Conservation (phyloP, 441 rosid species). For the Adansonia grandidieri region DNA sequence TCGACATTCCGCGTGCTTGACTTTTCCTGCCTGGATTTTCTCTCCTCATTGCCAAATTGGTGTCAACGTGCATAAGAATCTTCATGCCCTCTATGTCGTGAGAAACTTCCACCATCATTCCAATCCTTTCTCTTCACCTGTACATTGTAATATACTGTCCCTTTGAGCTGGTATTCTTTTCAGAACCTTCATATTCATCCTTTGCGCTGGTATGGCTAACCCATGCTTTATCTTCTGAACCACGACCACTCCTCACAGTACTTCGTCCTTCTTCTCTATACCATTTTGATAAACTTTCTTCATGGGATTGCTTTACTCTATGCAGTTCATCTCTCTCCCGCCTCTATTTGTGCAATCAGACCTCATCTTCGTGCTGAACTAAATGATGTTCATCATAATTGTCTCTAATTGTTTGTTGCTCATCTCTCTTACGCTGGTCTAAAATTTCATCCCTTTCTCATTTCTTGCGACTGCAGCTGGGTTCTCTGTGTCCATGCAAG, state of each 20-base stretch:
- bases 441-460: constrained; percentile 75
- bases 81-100: constrained; percentile 49
- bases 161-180: constrained; percentile 71
- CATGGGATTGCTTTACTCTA: constrained; percentile 58
- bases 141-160: constrained; percentile 60
- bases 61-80: constrained; percentile 60
- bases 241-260: constrained; percentile 58
- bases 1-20: constrained; percentile 58
- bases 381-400: constrained; percentile 66
- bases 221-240: constrained; percentile 74
- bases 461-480: constrained; percentile 54
- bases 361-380: constrained; percentile 78
- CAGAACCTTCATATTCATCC: constrained; percentile 66
- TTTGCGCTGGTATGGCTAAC: constrained; percentile 52
- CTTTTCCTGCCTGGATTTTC: constrained; percentile 11
- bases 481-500: constrained; percentile 65
- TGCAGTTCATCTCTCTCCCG: constrained; percentile 72
- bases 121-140: constrained; percentile 73
- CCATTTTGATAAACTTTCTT: constrained; percentile 58
- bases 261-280: constrained; percentile 68
- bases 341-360: constrained; percentile 69
- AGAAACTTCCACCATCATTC: constrained; percentile 50
- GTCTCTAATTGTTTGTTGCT: constrained; percentile 76
- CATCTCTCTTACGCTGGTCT: constrained; percentile 78
- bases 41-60: constrained; percentile 27